phyloP scores from a whole-genome alignment of 2,329 filamentous ascomycete genomes.

The Epichloe gansuensis region DNA sequence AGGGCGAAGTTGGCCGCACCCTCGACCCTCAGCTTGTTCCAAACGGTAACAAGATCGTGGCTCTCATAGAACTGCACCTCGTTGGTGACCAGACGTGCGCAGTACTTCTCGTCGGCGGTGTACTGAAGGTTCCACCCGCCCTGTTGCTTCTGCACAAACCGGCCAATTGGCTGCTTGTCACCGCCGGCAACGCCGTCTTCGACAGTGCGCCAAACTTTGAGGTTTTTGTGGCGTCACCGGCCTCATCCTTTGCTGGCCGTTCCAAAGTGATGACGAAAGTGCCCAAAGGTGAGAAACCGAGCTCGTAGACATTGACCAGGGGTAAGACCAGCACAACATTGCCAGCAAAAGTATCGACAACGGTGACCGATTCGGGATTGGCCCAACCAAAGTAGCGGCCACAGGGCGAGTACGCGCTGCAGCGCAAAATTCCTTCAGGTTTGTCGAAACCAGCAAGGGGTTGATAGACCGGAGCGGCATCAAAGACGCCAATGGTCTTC shows the following conservation, averaged over 20 bases:
- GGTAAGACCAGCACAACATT: conserved; percentile 62
- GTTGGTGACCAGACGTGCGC: conserved; percentile 87
- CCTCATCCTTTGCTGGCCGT: conserved; percentile 81
- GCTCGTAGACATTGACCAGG: conserved; percentile 78
- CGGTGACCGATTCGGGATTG: conserved; percentile 71
- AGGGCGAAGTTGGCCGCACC: conserved; percentile 83
- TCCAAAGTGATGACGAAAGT: conserved; percentile 97
- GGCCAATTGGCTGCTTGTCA: conserved; percentile 65
- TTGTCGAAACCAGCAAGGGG: conserved; percentile 70
- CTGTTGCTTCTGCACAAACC: conserved; percentile 92
- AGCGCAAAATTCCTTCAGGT: conserved; percentile 89
- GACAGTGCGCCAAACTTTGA: conserved; percentile 88
- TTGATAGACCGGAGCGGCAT: conserved; percentile 82
- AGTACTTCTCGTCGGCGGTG: conserved; percentile 84
- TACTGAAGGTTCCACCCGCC: conserved; percentile 97
- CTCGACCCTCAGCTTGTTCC: conserved; percentile 91
- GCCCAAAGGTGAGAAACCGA: conserved; percentile 85
- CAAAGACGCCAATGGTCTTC: conserved; percentile 89
- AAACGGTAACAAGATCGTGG: conserved; percentile 70
- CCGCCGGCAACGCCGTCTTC: conserved; percentile 51
- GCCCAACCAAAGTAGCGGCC: conserved; percentile 96
- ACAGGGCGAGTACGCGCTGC: conserved; percentile 89
- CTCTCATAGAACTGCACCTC: conserved; percentile 97
- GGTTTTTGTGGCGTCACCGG: conserved; percentile 88
- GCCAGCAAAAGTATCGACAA: conserved; percentile 72